Evolutionary conservation across 345 rosid genomes (phyloP).

Genomic region (Acer campestre): DNA sequence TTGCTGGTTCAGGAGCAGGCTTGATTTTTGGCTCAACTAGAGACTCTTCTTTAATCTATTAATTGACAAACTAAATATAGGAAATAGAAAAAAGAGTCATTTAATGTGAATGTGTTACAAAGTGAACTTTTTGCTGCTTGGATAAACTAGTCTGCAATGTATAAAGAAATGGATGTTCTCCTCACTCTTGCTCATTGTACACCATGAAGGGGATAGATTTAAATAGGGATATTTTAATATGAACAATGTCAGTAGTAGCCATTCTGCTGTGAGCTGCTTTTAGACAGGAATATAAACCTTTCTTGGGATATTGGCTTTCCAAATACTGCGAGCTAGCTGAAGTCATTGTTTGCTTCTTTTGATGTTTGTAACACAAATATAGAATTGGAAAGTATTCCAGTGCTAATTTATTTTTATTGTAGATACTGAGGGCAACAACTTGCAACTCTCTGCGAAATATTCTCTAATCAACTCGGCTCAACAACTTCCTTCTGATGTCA

Average conservation of each 20-base stretch:
- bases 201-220: not conserved
- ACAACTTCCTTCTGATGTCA: conserved; percentile 73
- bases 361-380: too few species aligned
- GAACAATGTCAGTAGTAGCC: not conserved
- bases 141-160: not conserved
- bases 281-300: not conserved
- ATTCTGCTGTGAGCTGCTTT: not conserved
- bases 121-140: not conserved
- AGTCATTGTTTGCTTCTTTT: not conserved
- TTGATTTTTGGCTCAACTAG: not conserved
- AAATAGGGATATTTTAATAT: not conserved
- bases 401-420: conserved; percentile 6
- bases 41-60: not conserved
- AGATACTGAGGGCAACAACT: conserved; percentile 75
- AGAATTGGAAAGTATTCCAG: not conserved
- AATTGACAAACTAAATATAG: not conserved
- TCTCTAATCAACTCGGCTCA: conserved; percentile 66
- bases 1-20: not conserved
- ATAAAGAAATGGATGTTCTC: not conserved
- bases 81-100: not conserved
- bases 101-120: not conserved
- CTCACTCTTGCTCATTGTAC: not conserved
- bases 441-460: conserved; percentile 82
- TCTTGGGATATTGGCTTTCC: not conserved
- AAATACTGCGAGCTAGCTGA: not conserved